Base-by-base conservation (phyloP, 2,329 filamentous ascomycete genomes). In the Paecilomyces variotii region DNA sequence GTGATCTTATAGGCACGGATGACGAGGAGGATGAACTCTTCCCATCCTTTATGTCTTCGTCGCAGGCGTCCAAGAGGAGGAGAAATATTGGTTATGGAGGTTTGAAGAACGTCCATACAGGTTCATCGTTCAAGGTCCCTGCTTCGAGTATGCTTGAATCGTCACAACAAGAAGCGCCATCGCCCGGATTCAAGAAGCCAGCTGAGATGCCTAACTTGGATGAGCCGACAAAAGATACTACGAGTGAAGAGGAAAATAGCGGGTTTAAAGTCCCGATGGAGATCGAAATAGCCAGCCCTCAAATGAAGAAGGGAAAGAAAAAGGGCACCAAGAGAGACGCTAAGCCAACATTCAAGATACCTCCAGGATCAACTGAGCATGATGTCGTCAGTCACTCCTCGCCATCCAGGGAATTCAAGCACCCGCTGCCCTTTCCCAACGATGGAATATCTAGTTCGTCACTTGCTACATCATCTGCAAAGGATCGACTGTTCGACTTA, bases 371-470 rank as follows among this genome's bases (percentile, higher is more conserved):
- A 14, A 52, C 58, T 32, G 53, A 57, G 12, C 52, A 34, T 56
- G 53, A 59, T 52, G 35, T 26, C 5, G 32, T 59, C n/a, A 55
- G 57, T 34, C 59, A 55, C 27, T 61, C 60, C 11, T 55, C 59
- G 24, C 34, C 53, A 4, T 35, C 28, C 1, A 56, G 63, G 1
- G 54, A 59, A 45, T 72, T 73, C 54, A 72, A 68, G 60, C 50
- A 67, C 5, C 69, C 71, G 5, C 61, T 62, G 2, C 50, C 56
- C 4, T 57, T 70, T 14, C 65, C 67, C 4, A 59, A 58, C 12
- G 65, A 66, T 53, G 62, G 57, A 7, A 61, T 63, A 14, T 66
- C 69, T 7, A 68, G 63, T 57, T 70, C 71, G 9, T 73, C 72
- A 2, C 54, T 69, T 12, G 64, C 63, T 11, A 62, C 66, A 27